Percentiles rank a stretch among this genome's conserved stretches.
phyloP scores from a whole-genome alignment of 371 early-diverging fungal species.

The Mortierella sp. region DNA sequence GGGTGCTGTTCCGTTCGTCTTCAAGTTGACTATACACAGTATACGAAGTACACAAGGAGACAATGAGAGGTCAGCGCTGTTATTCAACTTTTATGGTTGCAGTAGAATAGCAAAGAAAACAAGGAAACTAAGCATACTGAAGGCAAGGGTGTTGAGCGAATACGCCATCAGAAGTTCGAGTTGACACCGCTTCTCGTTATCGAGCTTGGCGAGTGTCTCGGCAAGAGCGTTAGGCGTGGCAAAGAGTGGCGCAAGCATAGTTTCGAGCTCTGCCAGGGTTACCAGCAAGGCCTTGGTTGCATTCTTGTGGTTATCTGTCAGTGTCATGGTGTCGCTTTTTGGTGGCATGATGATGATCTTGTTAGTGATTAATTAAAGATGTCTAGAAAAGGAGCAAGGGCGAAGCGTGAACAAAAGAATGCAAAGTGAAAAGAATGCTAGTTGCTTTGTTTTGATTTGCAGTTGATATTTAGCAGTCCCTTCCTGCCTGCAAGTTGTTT shows the following conservation, averaged over 20 bases:
- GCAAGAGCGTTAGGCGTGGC: slow-evolving; percentile 44
- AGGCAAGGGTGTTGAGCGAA: slow-evolving; percentile 63
- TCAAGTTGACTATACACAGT: slow-evolving; percentile 67
- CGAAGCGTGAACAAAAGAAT: no score
- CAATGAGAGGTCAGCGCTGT: no score
- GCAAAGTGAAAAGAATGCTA: no score
- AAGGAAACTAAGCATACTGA: slow-evolving; percentile 56
- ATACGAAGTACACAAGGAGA: background rate
- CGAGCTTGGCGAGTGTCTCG: slow-evolving; percentile 62
- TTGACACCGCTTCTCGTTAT: slow-evolving; percentile 62
- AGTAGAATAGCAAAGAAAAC: background rate
- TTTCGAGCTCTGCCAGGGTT: slow-evolving; percentile 49
- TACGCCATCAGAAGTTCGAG: slow-evolving; percentile 65
- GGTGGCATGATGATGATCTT: background rate
- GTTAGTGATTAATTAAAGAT: no score
- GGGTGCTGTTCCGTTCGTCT: slow-evolving; percentile 62
- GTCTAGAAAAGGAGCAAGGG: no score
- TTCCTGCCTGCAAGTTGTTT: no score
- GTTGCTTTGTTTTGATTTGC: no score
- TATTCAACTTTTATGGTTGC: background rate
- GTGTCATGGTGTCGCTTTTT: slow-evolving; percentile 3
- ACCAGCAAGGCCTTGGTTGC: slow-evolving; percentile 39
- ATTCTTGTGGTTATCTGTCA: slow-evolving; percentile 37
- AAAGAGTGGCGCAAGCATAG: slow-evolving; percentile 64
- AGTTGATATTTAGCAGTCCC: no score